Percentiles rank a stretch among this genome's conserved stretches.
phyloP scores from a whole-genome alignment of 352 stramenopile species.

The Phytopythium litorale region DNA sequence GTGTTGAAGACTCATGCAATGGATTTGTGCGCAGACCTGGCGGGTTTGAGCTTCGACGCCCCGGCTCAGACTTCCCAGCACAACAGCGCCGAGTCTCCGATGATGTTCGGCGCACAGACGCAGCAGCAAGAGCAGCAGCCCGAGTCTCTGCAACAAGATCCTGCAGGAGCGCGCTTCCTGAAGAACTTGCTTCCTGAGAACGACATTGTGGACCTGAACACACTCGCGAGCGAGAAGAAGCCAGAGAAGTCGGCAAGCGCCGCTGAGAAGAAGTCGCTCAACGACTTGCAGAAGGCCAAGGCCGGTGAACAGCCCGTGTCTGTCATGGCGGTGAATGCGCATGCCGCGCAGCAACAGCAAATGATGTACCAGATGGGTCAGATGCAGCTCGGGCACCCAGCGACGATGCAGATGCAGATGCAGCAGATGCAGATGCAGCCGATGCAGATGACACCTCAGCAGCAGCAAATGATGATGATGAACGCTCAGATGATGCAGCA shows the following conservation, averaged over 20 bases:
- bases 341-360: constrained; percentile 16
- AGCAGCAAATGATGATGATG: constrained; percentile 38
- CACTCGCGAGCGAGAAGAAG: constrained; percentile 56
- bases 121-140: constrained; percentile 14
- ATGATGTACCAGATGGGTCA: constrained; percentile 33
- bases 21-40: constrained; percentile 77
- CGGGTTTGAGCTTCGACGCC: constrained; percentile 41
- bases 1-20: no score
- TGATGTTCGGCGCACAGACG: constrained; percentile 6
- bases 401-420: constrained; percentile 25
- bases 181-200: constrained; percentile 62
- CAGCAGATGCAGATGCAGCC: constrained; percentile 19
- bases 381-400: constrained; percentile 20
- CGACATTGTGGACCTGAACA: constrained; percentile 57
- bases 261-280: constrained; percentile 43
- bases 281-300: constrained; percentile 54
- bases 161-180: constrained; percentile 18
- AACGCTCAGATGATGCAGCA: constrained; percentile 27
- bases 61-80: constrained; percentile 9
- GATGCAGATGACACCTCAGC: constrained; percentile 12
- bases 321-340: constrained; percentile 37
- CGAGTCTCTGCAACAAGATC: constrained; percentile 1
- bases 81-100: neutral
- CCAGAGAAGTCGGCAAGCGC: constrained; percentile 19
- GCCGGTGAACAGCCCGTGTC: constrained; percentile 24